phyloP scores from a whole-genome alignment of 257 asterid species.

The Solanum bulbocastanum region DNA sequence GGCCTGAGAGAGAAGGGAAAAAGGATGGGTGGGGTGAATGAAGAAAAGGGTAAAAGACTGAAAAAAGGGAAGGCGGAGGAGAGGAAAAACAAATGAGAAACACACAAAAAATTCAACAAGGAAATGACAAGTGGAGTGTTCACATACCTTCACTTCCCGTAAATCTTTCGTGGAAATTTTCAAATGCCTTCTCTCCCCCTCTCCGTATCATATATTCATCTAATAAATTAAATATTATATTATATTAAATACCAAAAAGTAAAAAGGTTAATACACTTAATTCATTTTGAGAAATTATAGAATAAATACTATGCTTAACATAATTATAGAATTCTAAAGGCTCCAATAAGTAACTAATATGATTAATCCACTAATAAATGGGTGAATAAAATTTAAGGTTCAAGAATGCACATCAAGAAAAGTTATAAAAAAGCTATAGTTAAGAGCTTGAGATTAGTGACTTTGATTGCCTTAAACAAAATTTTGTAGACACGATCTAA shows the following conservation, averaged over 20 bases:
- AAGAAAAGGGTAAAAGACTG: neutral
- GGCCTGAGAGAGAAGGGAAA: neutral
- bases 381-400: neutral
- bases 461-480: too few species aligned
- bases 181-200: neutral
- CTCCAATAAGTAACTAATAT: neutral
- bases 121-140: neutral
- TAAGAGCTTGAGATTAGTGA: too few species aligned
- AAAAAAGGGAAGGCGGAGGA: neutral
- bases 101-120: neutral
- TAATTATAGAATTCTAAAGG: too few species aligned
- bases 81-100: neutral
- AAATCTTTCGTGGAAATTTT: neutral
- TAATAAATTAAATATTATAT: too few species aligned
- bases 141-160: neutral
- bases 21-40: neutral
- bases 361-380: neutral
- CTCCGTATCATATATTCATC: too few species aligned
- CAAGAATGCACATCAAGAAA: too few species aligned
- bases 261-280: too few species aligned
- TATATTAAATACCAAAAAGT: too few species aligned
- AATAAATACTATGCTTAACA: too few species aligned
- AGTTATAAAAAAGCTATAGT: too few species aligned
- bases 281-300: too few species aligned
- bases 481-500: too few species aligned